These are phyloP conservation scores for Sporothrix luriei DNA, from an alignment of 2,329 filamentous ascomycete species.

Conservation along the genomic window DNA sequence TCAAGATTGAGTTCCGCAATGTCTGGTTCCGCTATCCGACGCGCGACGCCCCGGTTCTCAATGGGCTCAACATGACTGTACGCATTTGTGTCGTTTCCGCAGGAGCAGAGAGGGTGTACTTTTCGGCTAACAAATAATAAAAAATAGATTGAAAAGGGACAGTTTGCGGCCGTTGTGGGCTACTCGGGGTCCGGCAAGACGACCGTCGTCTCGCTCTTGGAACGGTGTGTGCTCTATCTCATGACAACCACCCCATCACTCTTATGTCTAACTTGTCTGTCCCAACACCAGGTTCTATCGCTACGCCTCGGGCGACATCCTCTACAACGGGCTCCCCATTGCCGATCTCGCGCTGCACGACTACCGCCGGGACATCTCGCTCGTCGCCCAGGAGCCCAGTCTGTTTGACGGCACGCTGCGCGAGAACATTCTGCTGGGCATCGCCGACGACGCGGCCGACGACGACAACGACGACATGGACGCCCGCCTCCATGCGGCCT, in stretches of 20 bases:
- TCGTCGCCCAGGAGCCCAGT: conserved; percentile 62
- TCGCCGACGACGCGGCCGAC: conserved; percentile 37
- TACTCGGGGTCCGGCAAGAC: conserved; percentile 43
- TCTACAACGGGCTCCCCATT: conserved; percentile 60
- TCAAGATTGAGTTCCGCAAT: conserved; percentile 64
- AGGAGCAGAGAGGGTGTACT: neutral
- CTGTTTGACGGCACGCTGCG: conserved; percentile 56
- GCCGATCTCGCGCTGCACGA: conserved; percentile 53
- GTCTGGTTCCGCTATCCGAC: conserved; percentile 73
- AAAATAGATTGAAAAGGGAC: conserved; percentile 39
- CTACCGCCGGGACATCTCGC: conserved; percentile 58
- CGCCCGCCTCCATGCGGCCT: conserved; percentile 53
- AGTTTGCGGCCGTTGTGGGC: conserved; percentile 43
- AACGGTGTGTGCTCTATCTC: conserved; percentile 36
- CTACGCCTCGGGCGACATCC: conserved; percentile 54
- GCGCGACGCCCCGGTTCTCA: conserved; percentile 68
- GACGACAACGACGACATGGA: conserved; percentile 46
- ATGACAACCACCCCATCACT: conserved; percentile 28
- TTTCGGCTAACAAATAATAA: conserved; percentile 13
- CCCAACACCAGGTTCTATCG: conserved; percentile 9
- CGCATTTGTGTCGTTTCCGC: conserved; percentile 36
- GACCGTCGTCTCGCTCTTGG: conserved; percentile 55
- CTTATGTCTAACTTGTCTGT: conserved; percentile 26
- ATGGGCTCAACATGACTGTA: conserved; percentile 63
- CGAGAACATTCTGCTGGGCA: conserved; percentile 42